phyloP scores from a whole-genome alignment of 495 filamentous ascomycete species.

The Neurospora sp. region DNA sequence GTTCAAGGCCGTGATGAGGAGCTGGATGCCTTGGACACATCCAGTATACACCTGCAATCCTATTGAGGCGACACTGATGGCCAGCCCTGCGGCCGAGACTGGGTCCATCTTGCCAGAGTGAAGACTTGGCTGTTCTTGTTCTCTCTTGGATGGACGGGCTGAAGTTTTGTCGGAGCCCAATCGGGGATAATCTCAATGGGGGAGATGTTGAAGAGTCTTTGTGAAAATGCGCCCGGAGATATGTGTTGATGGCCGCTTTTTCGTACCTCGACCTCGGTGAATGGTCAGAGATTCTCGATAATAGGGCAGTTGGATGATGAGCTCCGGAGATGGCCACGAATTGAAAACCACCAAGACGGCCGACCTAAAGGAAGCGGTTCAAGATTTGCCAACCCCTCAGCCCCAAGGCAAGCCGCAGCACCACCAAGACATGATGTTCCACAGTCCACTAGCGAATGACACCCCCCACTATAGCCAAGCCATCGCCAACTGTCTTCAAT shows the following conservation, averaged over 20 bases:
- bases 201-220: background rate
- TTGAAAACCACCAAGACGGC: background rate
- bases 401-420: background rate
- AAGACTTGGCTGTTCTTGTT: background rate
- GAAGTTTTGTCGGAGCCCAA: slow-evolving; percentile 2
- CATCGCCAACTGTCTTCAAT: background rate
- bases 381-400: background rate
- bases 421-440: background rate
- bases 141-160: background rate
- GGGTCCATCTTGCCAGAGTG: slow-evolving; percentile 26
- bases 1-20: slow-evolving; percentile 32
- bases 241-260: background rate
- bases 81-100: slow-evolving; percentile 29
- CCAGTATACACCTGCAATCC: slow-evolving; percentile 31
- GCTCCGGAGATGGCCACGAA: background rate
- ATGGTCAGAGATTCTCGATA: background rate
- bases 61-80: slow-evolving; percentile 30
- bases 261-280: background rate
- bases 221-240: background rate
- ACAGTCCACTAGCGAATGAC: background rate
- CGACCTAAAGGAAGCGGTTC: background rate
- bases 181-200: background rate
- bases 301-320: background rate
- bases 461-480: background rate
- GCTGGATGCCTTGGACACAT: slow-evolving; percentile 35